Evolutionary conservation across 345 rosid genomes (phyloP).

Genomic region (Turritis glabra): DNA sequence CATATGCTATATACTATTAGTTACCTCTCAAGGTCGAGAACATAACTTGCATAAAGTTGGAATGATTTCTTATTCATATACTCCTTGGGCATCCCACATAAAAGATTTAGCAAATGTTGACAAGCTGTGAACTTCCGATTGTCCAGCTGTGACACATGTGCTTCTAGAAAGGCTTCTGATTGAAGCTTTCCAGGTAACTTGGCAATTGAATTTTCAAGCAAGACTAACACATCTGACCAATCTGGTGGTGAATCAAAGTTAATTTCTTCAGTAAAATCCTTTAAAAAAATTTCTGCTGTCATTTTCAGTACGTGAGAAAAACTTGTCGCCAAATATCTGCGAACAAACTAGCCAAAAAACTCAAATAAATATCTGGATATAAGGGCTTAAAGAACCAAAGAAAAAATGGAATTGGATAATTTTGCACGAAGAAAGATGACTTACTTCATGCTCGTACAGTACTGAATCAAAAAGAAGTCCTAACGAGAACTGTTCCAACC

Average conservation of each 20-base stretch:
- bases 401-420: neutral
- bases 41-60: conserved; percentile 46
- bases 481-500: conserved; percentile 54
- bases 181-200: conserved; percentile 33
- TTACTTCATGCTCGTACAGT: conserved; percentile 76
- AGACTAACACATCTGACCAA: conserved; percentile 60
- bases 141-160: conserved; percentile 30
- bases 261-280: conserved; percentile 39
- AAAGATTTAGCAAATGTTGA: conserved; percentile 58
- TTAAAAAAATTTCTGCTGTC: conserved; percentile 41
- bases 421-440: conserved; percentile 27
- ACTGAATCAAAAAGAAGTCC: conserved; percentile 62
- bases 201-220: conserved; percentile 49
- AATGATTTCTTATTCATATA: conserved; percentile 60
- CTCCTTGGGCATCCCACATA: conserved; percentile 80
- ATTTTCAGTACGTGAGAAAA: conserved; percentile 58
- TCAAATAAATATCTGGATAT: conserved; percentile 28
- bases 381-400: conserved; percentile 6
- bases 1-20: conserved; percentile 12
- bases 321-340: conserved; percentile 76
- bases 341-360: conserved; percentile 66
- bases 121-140: conserved; percentile 51
- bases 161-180: conserved; percentile 38
- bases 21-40: conserved; percentile 84
- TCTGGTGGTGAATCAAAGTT: conserved; percentile 50